Base-by-base conservation (phyloP, 164 flowering plant species). In the Annona cherimola region DNA sequence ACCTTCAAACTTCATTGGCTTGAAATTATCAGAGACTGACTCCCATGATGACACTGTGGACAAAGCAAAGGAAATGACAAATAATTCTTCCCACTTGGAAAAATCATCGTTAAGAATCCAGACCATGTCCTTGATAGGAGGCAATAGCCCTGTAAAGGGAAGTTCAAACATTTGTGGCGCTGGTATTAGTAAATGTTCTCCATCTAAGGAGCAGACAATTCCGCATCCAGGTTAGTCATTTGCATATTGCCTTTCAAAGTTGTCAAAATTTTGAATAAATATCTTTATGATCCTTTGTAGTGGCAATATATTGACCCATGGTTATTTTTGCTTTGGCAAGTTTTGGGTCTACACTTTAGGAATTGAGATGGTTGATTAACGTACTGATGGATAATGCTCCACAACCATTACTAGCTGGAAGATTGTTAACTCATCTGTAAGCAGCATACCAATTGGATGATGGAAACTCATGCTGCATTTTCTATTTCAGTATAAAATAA, bases 1-100 rank as follows among this genome's bases (percentile, higher is more conserved):
- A 16, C 26, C 66, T 63, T 39, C 16, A 4, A 63, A 7, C 43
- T 63, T 63, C 26, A 16, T 26, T 63, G 66, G 26, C 66, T 35
- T 35, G 7, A 40, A 74, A 35, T 69, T 66, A 8, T 20, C 35
- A 45, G 60, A 67, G 19, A 39, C 63, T 41, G 66, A 55, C 3
- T 18, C 42, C 40, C 18, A 72, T 61, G 41, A 8, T 40, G 55
- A 50, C 60, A 66, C 78, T 45, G 59, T 7, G 44, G 60, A 44
- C 18, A 63, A 43, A 60, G 62, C 61, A 26, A 42, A 20, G 16
- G 45, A 50, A 1, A 2, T 7, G 5, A 45, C 55, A 63, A 59
- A 67, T 5, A 71, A 72, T 43, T 4, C 60, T 69, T 59, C 71
- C 18, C 20, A 16, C 39, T 39, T 50, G 55, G 11, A 18, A 50